Percentiles rank a stretch among this genome's conserved stretches.
These are phyloP conservation scores for Cicer judaicum DNA, from an alignment of 306 rosid genomes.

Conservation along the genomic window DNA sequence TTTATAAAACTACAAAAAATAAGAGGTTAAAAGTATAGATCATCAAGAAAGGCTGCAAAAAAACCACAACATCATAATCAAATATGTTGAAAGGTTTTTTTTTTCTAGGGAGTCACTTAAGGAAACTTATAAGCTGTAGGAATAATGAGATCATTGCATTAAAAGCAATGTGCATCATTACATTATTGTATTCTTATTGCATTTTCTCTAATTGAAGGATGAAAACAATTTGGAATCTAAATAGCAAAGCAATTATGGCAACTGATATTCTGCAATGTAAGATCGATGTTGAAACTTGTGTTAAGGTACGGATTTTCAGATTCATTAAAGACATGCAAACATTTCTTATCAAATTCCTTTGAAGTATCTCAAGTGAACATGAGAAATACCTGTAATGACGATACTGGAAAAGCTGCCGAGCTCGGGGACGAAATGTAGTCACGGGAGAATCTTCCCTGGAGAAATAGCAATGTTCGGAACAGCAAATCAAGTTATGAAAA, in stretches of 20 bases:
- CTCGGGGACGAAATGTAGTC: conserved; percentile 89
- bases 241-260: conserved; percentile 36
- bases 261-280: neutral
- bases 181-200: conserved; percentile 8
- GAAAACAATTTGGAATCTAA: conserved; percentile 15
- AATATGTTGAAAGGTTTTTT: neutral
- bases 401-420: conserved; percentile 90
- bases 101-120: conserved; percentile 9
- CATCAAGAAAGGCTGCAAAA: conserved; percentile 16
- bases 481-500: conserved; percentile 36
- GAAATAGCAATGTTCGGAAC: conserved; percentile 40
- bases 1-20: neutral
- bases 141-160: conserved; percentile 20
- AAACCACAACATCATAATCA: conserved; percentile 13
- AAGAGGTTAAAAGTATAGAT: conserved; percentile 12
- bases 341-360: conserved; percentile 27
- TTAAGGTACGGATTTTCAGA: conserved; percentile 18
- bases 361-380: conserved; percentile 33
- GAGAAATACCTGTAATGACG: conserved; percentile 90
- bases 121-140: conserved; percentile 30
- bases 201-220: conserved; percentile 12
- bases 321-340: conserved; percentile 30
- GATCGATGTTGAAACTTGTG: conserved; percentile 8
- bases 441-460: conserved; percentile 91
- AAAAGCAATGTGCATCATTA: conserved; percentile 11